Base-by-base conservation (phyloP, 108 stramenopile species). In the Pseudonitzschia delicatissima region DNA sequence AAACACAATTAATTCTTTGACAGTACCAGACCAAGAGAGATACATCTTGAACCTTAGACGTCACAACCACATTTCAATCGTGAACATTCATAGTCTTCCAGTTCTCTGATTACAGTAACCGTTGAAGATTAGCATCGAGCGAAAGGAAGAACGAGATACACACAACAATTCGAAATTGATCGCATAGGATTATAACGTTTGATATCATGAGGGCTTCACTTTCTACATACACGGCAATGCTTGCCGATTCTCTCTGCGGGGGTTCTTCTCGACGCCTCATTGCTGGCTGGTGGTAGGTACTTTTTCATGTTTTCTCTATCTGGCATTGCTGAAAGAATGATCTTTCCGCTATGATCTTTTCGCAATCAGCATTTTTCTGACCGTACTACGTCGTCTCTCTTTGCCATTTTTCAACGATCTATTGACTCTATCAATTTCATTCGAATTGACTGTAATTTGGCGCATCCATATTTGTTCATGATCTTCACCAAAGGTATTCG, bases 211-310 rank as follows among this genome's bases (percentile, higher is more conserved):
- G 69, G 36, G 40, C 78, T 12, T 33, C 58, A 11, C 67, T 86
- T 57, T 87, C 84, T 18, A 66, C 70, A 33, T 81, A 79, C 45
- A 88, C 87, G 60, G 78, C 79, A 48, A 71, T 72, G 45, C 77
- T 93, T 42, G 83, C 88, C 21, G 77, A 80, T 42, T 66, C 74
- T 3, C 58, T 90, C 5, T 90, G 92, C 65, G 87, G 87, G 8
- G 92, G 92, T 26, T 87, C 86, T 4, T 82, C 86, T 25, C 77
- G 92, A 32, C 87, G 87, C 66, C 77, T 93, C 20, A 93, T 93
- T 74, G 92, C 92, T n/a, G 92, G 92, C 52, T 93, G 92, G 92
- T 93, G 92, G 92, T 93, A 84, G 50, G 91, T 80, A 11, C 17
- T 28, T n/a, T 21, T n/a, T 65, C 45, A 8, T 20, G 2, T 28